A percentile compares a stretch with the other conserved stretches of the same genome.
These are phyloP conservation scores for Oidiodendron maius DNA, from an alignment of 495 filamentous ascomycete genomes.

Conservation along the genomic window DNA sequence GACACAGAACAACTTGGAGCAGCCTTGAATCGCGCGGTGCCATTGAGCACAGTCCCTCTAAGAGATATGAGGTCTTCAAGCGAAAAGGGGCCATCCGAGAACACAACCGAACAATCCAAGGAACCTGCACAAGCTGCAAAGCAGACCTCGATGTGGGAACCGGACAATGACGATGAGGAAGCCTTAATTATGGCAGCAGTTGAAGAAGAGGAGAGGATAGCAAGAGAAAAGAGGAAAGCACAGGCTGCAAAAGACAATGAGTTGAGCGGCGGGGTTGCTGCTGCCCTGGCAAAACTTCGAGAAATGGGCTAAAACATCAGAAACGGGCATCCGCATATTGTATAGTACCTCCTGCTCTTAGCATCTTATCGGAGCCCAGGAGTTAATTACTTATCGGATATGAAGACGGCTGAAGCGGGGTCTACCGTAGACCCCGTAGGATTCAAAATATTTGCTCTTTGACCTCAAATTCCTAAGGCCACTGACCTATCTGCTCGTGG, in stretches of 20 bases:
- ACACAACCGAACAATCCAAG: background rate
- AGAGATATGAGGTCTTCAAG: constrained; percentile 27
- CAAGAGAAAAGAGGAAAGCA: constrained; percentile 24
- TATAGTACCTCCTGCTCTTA: no score
- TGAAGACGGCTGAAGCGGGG: no score
- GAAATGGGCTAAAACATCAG: constrained; percentile 22
- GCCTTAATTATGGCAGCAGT: constrained; percentile 40
- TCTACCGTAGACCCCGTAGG: no score
- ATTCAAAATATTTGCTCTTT: no score
- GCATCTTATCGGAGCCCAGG: no score
- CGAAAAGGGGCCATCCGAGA: constrained; percentile 8
- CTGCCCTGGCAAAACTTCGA: constrained; percentile 45
- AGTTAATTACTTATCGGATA: no score
- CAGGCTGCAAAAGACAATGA: constrained; percentile 26
- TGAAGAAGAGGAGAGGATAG: constrained; percentile 24
- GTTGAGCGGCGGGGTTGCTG: constrained; percentile 46
- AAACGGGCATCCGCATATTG: no score
- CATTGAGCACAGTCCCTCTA: constrained; percentile 30
- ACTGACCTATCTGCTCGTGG: no score
- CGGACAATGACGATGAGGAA: constrained; percentile 45
- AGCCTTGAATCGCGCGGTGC: constrained; percentile 30
- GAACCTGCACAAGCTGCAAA: constrained; percentile 1
- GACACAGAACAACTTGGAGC: background rate
- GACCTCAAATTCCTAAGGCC: no score
- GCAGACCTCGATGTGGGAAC: constrained; percentile 15